Conservation (phyloP, 2,329 filamentous ascomycete species). For the Plenodomus lindquistii region DNA sequence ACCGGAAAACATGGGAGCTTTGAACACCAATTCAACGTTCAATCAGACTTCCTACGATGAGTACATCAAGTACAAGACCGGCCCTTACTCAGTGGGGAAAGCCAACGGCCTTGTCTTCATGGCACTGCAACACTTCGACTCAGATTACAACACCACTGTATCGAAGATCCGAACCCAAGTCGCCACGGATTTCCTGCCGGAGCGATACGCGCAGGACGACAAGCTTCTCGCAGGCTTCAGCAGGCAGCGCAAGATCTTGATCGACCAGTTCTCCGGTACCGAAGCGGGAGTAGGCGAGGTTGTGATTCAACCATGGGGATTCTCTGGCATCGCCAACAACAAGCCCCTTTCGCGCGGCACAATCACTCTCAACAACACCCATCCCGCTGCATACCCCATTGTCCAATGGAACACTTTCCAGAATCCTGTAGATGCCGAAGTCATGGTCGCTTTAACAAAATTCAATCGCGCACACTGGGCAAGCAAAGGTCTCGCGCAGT, state of each 20-base stretch:
- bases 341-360: conserved; percentile 31
- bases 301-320: conserved; percentile 15
- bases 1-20: conserved; percentile 4
- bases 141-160: conserved; percentile 3
- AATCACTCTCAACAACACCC: conserved; percentile 35
- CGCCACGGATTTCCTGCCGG: conserved; percentile 11
- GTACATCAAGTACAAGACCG: conserved; percentile 27
- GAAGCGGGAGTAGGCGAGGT: conserved; percentile 30
- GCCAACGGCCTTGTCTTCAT: conserved; percentile 12
- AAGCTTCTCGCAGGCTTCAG: conserved; percentile 3
- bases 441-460: conserved; percentile 35
- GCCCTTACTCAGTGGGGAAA: conserved; percentile 21
- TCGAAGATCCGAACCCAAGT: conserved; percentile 10
- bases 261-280: background rate
- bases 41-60: conserved; percentile 18
- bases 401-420: conserved; percentile 35
- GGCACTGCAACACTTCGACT: conserved; percentile 4
- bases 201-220: conserved; percentile 9
- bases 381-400: conserved; percentile 28
- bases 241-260: conserved; percentile 11
- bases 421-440: conserved; percentile 40
- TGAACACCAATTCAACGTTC: conserved; percentile 21
- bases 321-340: conserved; percentile 6
- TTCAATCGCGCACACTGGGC: conserved; percentile 39
- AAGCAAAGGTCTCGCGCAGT: conserved; percentile 25